Conservation (phyloP, 768 basidiomycete species). For the Lenzites betulinus region DNA sequence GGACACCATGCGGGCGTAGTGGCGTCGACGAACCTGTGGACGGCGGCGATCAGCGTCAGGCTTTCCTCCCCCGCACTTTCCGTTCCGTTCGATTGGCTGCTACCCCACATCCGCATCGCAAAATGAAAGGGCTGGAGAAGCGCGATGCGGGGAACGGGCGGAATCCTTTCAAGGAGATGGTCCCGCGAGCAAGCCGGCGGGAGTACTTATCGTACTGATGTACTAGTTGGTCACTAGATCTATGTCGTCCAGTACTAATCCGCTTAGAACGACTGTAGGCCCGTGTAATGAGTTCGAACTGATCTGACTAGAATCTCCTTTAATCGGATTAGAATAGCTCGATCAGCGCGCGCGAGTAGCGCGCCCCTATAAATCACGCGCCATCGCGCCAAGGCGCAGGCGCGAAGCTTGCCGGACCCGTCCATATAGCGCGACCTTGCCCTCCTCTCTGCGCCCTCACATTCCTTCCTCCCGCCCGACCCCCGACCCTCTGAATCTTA, state of each 20-base stretch:
- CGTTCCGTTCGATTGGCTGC: constrained; percentile 5
- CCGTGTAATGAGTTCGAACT: no score
- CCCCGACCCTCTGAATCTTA: neutral
- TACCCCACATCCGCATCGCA: constrained; percentile 4
- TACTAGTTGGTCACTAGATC: no score
- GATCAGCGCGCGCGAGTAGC: neutral
- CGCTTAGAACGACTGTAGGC: no score
- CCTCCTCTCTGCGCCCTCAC: neutral
- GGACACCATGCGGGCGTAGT: neutral
- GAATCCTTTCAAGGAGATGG: neutral
- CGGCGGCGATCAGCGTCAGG: neutral
- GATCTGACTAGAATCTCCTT: neutral
- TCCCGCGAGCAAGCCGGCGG: neutral
- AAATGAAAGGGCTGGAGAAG: neutral
- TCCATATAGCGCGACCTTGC: constrained; percentile 14
- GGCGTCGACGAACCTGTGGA: neutral
- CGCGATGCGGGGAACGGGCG: constrained; percentile 2
- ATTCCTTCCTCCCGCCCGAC: neutral
- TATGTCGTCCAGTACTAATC: no score
- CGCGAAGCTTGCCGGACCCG: constrained; percentile 14
- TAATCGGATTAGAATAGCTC: neutral
- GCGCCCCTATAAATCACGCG: constrained; percentile 19
- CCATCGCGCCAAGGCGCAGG: constrained; percentile 14
- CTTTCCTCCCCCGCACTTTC: neutral
- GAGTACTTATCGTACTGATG: no score